Base-by-base conservation (phyloP, 495 filamentous ascomycete genomes). In the Aspergillus cavernicola region DNA sequence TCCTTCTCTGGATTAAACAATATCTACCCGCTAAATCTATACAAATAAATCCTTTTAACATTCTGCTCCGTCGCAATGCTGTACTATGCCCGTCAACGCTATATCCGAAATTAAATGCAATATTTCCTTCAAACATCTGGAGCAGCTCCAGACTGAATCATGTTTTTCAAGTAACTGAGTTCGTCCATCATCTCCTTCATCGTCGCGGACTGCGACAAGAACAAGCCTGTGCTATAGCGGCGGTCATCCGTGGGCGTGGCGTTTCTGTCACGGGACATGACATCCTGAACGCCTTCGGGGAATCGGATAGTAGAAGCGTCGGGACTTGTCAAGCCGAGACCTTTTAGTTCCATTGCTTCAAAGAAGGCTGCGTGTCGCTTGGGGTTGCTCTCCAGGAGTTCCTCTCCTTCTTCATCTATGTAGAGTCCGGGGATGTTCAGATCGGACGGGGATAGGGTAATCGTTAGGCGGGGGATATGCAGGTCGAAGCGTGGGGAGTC, bases 141-240 rank as follows among this genome's bases (percentile, higher is more conserved):
- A 15, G 12, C 31, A 24, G 37, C 23, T 38, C 69, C 67, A 55
- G 66, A 62, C 47, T 74, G 70, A 33, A 81, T 80, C 57, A 77
- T 69, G n/a, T 70, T 67, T 50, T 74, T 76, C 53, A 80, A 63
- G 52, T 81, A 79, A 45, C 72, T 76, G 33, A 81, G 55, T 46
- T 81, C 78, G 51, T 79, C 71, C 61, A 81, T 70, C 57, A 78
- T 61, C 54, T 78, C 73, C 51, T 72, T 66, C 68, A 80, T 76
- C 9, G 70, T 69, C 15, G 60, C 63, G 28, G 61, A 62, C 52
- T 73, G 67, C 8, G 62, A 63, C 10, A 60, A 33, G 29, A 67
- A 40, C 10, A 60, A 61, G 10, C 57, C 54, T 39, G 60, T 52
- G 48, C 68, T 66, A 16, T 55, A 54, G 8, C 54, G 65, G 56